A percentile compares a stretch with the other conserved stretches of the same genome.
Conservation (phyloP, 2,329 filamentous ascomycete species). For the Pestalotiopsis sp. region DNA sequence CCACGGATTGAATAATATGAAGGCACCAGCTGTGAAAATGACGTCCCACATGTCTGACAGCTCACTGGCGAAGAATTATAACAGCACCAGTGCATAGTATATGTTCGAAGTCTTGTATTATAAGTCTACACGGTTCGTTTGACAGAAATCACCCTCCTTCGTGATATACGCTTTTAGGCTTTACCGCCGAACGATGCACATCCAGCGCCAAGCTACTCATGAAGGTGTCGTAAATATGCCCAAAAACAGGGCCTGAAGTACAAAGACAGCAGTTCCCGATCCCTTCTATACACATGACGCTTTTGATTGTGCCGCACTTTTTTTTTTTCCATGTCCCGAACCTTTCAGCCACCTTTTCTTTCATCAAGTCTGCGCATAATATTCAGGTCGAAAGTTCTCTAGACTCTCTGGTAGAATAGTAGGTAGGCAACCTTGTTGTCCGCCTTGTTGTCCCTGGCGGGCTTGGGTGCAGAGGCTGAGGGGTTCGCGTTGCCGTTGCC, state of each 20-base stretch:
- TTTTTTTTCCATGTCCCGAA: neutral
- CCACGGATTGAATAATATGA: neutral
- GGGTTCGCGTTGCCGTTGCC: conserved; percentile 68
- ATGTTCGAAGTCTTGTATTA: conserved; percentile 6
- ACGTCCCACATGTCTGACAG: no score
- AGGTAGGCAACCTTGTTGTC: conserved; percentile 98
- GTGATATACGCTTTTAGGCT: conserved; percentile 8
- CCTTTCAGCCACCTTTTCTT: conserved; percentile 1
- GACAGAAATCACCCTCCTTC: conserved; percentile 3
- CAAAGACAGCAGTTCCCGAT: neutral
- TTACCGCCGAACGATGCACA: conserved; percentile 1
- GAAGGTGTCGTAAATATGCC: conserved; percentile 4
- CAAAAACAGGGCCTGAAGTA: neutral
- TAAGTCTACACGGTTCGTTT: conserved; percentile 9
- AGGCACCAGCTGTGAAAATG: neutral
- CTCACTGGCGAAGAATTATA: no score
- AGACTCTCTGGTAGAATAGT: conserved; percentile 87
- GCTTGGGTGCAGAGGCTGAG: conserved; percentile 53
- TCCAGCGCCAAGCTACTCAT: conserved; percentile 11
- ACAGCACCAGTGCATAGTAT: neutral
- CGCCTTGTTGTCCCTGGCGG: conserved; percentile 68
- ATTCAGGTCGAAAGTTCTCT: conserved; percentile 7
- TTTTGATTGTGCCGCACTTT: conserved; percentile 1
- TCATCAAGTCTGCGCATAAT: neutral
- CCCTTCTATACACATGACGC: neutral